These are phyloP conservation scores for Aureobasidium melanogenum DNA, from an alignment of 2,329 filamentous ascomycete species.

Conservation along the genomic window DNA sequence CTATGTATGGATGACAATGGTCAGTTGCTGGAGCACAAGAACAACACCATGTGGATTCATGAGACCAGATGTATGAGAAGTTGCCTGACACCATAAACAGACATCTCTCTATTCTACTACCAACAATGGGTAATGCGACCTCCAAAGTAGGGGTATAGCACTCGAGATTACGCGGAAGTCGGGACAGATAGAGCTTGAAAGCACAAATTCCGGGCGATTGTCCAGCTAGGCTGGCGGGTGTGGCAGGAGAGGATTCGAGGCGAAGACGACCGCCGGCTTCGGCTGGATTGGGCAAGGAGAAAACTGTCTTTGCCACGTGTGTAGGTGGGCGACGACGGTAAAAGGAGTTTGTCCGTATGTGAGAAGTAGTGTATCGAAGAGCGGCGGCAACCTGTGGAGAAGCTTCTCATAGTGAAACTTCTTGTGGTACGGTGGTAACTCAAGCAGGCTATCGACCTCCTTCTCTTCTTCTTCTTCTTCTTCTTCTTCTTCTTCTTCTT, in stretches of 20 bases:
- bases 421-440: not conserved
- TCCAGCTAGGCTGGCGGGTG: not conserved
- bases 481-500: not conserved
- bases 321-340: not conserved
- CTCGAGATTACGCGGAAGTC: not conserved
- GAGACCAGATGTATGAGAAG: not conserved
- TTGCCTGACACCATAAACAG: not conserved
- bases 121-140: not conserved
- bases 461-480: not conserved
- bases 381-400: not conserved
- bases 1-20: not conserved
- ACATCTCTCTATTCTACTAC: not conserved
- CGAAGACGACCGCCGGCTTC: not conserved
- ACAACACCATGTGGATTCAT: not conserved
- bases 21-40: not conserved
- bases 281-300: not conserved
- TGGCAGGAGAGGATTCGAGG: not conserved
- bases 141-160: not conserved
- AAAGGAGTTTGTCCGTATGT: not conserved
- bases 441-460: not conserved
- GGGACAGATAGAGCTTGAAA: not conserved
- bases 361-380: not conserved
- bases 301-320: not conserved
- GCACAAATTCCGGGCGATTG: not conserved
- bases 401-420: constrained; percentile 3